Evolutionary conservation across 2,329 filamentous ascomycete species (phyloP), one percentile per base, ranked within the genome.

Genomic region (Capronia coronata): DNA sequence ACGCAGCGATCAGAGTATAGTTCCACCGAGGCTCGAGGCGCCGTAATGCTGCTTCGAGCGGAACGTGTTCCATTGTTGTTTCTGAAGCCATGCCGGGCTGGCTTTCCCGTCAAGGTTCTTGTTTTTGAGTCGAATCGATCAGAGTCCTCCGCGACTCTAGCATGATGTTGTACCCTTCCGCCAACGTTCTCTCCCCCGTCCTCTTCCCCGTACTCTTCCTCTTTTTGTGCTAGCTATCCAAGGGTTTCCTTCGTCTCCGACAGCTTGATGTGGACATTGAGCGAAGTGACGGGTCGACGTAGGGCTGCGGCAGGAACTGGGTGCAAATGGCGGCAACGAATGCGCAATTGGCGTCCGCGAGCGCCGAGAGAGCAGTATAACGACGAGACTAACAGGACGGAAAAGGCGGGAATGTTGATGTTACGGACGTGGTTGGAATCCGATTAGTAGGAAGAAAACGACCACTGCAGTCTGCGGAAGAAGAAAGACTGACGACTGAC

Each of bases 1-100:
- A 64, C 11, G 63, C 63, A 8, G 57, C 57, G 19, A 65, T 62
- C 38, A 65, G 46, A 3, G 54, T 53, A 34, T 30, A 39, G 41
- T 64, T 62, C 63, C 63, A 64, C 47, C 52, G 52, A 23, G 57
- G 58, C 43, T 61, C 52, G 22, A 62, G 50, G 35, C 49, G 54
- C 32, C 57, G 52, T 23, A 59, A 16, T 3, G 37, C 42, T 21
- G 34, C 23, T 35, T 48, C 41, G 7, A 27, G 18, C 21, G 35
- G 43, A 18, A 18, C 6, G 11, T 37, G 35, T 42, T 29, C 41
- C 52, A 43, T 34, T 7, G 19, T 47, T 29, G 32, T 29, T 16
- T 39, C 25, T 18, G 25, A 18, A 25, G 40, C 13, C 23, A 30
- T n/a, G 19, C 16, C 19, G 7, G 35, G 7, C 4, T 13, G 35